These are phyloP conservation scores for Neopestalotiopsis sp. DNA, from an alignment of 2,329 filamentous ascomycete species.

Conservation along the genomic window DNA sequence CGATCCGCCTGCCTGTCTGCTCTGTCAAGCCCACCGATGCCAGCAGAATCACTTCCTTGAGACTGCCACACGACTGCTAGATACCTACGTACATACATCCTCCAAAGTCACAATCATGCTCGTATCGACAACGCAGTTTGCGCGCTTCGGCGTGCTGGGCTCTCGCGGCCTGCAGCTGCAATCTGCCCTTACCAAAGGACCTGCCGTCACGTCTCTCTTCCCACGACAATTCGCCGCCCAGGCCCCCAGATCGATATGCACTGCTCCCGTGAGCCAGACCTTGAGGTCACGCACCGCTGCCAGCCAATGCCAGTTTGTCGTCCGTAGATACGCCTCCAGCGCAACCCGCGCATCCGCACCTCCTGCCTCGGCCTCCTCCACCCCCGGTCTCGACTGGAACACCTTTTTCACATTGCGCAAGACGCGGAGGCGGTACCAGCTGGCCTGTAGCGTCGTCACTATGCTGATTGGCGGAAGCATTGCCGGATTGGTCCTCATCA, in stretches of 20 bases:
- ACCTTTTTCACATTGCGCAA: slow-evolving; percentile 90
- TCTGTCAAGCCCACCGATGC: not conserved
- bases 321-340: slow-evolving; percentile 33
- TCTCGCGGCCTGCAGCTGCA: slow-evolving; percentile 34
- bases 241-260: slow-evolving; percentile 15
- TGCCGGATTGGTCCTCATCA: slow-evolving; percentile 70
- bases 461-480: slow-evolving; percentile 65
- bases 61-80: not conserved
- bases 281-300: slow-evolving; percentile 20
- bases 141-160: slow-evolving; percentile 33
- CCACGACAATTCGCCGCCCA: slow-evolving; percentile 28
- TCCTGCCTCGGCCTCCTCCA: slow-evolving; percentile 22
- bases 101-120: slow-evolving; percentile 12
- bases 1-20: not conserved
- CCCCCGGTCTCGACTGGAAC: slow-evolving; percentile 75
- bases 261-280: not conserved
- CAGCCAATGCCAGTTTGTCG: slow-evolving; percentile 28
- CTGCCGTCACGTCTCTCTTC: slow-evolving; percentile 23
- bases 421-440: slow-evolving; percentile 81
- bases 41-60: not conserved
- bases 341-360: slow-evolving; percentile 30
- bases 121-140: slow-evolving; percentile 24
- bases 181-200: slow-evolving; percentile 29
- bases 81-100: not conserved
- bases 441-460: slow-evolving; percentile 74